These are phyloP conservation scores for Colletotrichum tofieldiae DNA, from an alignment of 2,329 filamentous ascomycete genomes.

Conservation along the genomic window DNA sequence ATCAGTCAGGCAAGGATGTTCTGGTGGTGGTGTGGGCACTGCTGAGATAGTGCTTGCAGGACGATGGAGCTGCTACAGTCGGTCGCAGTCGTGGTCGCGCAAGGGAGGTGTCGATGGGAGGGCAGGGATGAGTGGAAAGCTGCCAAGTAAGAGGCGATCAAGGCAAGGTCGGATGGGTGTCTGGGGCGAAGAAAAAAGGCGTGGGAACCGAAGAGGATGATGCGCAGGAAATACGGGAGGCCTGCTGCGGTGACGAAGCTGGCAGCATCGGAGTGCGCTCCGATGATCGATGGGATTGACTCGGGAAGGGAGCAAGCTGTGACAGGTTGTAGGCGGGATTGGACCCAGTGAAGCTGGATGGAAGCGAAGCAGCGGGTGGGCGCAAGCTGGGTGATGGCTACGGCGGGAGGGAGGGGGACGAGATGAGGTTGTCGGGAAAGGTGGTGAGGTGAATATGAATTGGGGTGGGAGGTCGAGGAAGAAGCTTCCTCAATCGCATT, in stretches of 20 bases:
- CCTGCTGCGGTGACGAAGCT: not conserved
- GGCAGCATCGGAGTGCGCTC: slow-evolving; percentile 26
- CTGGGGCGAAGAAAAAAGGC: not conserved
- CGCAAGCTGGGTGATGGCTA: not conserved
- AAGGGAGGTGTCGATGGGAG: slow-evolving; percentile 19
- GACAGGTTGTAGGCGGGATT: not conserved
- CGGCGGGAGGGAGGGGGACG: slow-evolving; percentile 3
- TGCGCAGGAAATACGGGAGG: not conserved
- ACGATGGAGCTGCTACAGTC: slow-evolving; percentile 18
- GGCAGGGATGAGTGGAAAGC: slow-evolving; percentile 23
- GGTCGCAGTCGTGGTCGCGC: slow-evolving; percentile 16
- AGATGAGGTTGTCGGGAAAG: slow-evolving; percentile 12
- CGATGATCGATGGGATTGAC: slow-evolving; percentile 23
- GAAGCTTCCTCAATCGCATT: not conserved
- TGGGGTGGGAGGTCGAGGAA: not conserved
- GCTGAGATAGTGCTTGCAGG: slow-evolving; percentile 27
- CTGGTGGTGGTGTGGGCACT: slow-evolving; percentile 37
- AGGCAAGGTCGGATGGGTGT: slow-evolving; percentile 13
- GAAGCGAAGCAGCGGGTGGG: slow-evolving; percentile 10
- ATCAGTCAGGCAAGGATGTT: slow-evolving; percentile 35
- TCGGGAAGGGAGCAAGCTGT: slow-evolving; percentile 9
- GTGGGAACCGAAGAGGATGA: not conserved
- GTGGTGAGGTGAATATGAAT: slow-evolving; percentile 1
- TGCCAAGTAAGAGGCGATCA: slow-evolving; percentile 25
- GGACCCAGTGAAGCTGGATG: slow-evolving; percentile 5